These are phyloP conservation scores for Trametes meyenii DNA, from an alignment of 768 basidiomycete genomes.

Conservation along the genomic window DNA sequence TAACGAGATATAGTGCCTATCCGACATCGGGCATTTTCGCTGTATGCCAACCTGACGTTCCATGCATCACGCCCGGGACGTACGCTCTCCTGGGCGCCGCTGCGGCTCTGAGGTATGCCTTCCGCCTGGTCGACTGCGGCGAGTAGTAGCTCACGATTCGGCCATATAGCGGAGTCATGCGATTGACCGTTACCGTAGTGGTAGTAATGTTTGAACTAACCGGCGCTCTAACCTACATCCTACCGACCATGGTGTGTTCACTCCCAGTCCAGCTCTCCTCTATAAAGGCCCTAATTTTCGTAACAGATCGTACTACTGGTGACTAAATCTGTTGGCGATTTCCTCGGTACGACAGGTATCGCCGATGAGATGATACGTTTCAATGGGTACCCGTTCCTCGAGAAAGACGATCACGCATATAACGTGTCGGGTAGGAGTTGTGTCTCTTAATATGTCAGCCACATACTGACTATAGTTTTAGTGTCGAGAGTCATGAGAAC, in stretches of 20 bases:
- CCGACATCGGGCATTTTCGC: constrained; percentile 87
- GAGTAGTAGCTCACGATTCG: background rate
- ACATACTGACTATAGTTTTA: constrained; percentile 32
- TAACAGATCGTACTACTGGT: constrained; percentile 90
- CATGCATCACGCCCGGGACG: constrained; percentile 97
- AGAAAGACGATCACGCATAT: constrained; percentile 92
- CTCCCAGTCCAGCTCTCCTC: background rate
- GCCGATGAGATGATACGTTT: constrained; percentile 97
- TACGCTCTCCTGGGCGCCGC: constrained; percentile 98
- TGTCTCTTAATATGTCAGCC: background rate
- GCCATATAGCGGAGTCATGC: constrained; percentile 78
- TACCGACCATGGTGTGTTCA: constrained; percentile 89
- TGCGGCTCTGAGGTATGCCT: constrained; percentile 81
- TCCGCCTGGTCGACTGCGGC: background rate
- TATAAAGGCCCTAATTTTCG: background rate
- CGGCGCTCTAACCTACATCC: constrained; percentile 93
- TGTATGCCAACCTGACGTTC: constrained; percentile 86
- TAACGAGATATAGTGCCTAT: constrained; percentile 60
- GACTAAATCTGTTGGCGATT: constrained; percentile 96
- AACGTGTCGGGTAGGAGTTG: constrained; percentile 77
- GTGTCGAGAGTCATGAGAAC: constrained; percentile 91
- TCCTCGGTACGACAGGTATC: constrained; percentile 90
- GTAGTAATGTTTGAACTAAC: constrained; percentile 99
- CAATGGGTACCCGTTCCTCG: constrained; percentile 96
- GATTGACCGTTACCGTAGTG: constrained; percentile 96